Evolutionary conservation across 768 basidiomycete species (phyloP).

Genomic region (Amanita rubescens): DNA sequence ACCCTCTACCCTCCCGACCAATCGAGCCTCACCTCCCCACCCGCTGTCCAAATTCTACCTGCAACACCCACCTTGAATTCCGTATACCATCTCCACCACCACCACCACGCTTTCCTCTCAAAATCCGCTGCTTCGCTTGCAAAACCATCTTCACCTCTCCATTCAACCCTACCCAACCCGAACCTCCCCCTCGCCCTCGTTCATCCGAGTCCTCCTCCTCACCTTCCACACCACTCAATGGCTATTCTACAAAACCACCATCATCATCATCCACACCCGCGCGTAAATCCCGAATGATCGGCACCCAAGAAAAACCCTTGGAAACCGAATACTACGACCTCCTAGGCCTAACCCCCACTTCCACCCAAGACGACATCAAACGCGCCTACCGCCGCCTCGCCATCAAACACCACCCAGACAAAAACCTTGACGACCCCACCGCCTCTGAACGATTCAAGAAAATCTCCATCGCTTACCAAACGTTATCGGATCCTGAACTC

Average conservation of each 20-base stretch:
- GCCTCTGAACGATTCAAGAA: conserved; percentile 88
- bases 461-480: conserved; percentile 86
- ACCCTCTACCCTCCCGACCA: conserved; percentile 50
- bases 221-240: neutral
- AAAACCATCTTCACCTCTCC: conserved; percentile 32
- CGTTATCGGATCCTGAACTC: conserved; percentile 67
- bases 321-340: conserved; percentile 92
- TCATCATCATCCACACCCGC: conserved; percentile 16
- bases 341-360: conserved; percentile 66
- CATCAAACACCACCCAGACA: conserved; percentile 90
- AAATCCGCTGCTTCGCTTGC: conserved; percentile 68
- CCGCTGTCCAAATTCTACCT: conserved; percentile 44
- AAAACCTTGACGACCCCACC: conserved; percentile 79
- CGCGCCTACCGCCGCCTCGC: conserved; percentile 86
- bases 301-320: conserved; percentile 80
- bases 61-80: conserved; percentile 56
- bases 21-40: conserved; percentile 61
- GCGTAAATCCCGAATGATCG: conserved; percentile 69
- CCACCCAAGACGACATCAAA: conserved; percentile 81
- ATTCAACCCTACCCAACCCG: neutral
- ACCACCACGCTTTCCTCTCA: conserved; percentile 49
- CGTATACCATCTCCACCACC: conserved; percentile 53
- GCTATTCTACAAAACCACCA: conserved; percentile 9
- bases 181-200: neutral
- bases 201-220: neutral